phyloP scores from a whole-genome alignment of 345 rosid species.

The Hevea brasiliensis region DNA sequence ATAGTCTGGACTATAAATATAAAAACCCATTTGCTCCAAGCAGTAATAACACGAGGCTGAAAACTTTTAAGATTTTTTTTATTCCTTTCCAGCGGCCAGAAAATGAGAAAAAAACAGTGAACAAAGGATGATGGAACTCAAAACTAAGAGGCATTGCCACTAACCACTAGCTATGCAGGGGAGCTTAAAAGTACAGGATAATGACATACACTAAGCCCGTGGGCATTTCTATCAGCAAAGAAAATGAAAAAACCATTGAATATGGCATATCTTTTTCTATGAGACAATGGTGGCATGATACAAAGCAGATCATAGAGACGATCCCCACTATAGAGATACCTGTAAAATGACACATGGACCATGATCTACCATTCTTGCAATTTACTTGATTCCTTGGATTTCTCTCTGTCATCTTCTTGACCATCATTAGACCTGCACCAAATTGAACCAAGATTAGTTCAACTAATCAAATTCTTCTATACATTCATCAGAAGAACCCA shows the following conservation, averaged over 20 bases:
- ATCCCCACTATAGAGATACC: conserved; percentile 37
- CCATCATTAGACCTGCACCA: conserved; percentile 35
- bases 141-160: conserved; percentile 35
- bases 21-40: no score
- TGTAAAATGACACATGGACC: conserved; percentile 32
- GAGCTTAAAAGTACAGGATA: conserved; percentile 24
- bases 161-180: conserved; percentile 37
- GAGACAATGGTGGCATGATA: conserved; percentile 52
- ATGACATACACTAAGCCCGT: conserved; percentile 21
- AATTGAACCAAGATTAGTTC: not conserved
- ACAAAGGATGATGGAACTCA: conserved; percentile 25
- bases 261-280: conserved; percentile 45
- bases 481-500: no score
- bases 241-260: conserved; percentile 16
- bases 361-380: conserved; percentile 48
- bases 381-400: conserved; percentile 26
- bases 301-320: conserved; percentile 47
- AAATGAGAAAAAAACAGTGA: conserved; percentile 15
- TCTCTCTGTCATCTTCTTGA: conserved; percentile 24
- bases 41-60: not conserved
- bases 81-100: conserved; percentile 25
- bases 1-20: no score
- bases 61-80: conserved; percentile 24
- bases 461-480: no score
- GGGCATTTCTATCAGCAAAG: conserved; percentile 38